Evolutionary conservation across 2,329 filamentous ascomycete species (phyloP), one percentile per base, ranked within the genome.

Genomic region (Rhynchosporium secalis): DNA sequence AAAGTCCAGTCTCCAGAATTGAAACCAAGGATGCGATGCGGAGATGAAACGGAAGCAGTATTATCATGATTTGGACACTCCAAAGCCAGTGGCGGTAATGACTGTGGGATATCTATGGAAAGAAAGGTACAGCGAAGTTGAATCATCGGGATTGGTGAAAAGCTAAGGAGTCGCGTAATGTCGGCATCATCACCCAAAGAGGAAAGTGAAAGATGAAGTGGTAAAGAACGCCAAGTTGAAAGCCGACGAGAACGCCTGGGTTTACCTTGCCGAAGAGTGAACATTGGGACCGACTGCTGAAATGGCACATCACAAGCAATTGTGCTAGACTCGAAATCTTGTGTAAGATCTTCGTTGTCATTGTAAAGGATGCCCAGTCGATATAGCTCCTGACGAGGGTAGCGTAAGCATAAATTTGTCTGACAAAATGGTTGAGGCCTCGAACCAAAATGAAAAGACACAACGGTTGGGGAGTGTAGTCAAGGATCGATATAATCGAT

Each of bases 401-500:
- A 69, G 65, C 68, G 69, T 72, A 70, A 72, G 71, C 69, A 71
- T 67, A 61, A 55, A 68, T 66, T 54, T 65, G 62, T 58, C 62
- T 68, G 56, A 3, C 38, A 40, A 58, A 36, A 15, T 61, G 38
- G 43, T 60, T 60, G 60, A 56, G 47, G 33, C 49, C 54, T 46
- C 54, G 36, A 52, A 54, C 33, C 26, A 46, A 26, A 65, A 46
- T 46, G 61, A 57, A 54, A 65, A 65, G 49, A 64, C 59, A 52
- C 62, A 49, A 51, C 47, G 38, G 60, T 51, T 45, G 58, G 58
- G 65, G 60, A 58, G 45, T 55, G 57, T 28, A 52, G 15, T 70
- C 66, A 73, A 60, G 72, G 71, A 68, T 73, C 71, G 56, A 69
- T 68, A 46, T 73, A 73, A 67, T 73, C 72, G 62, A 73, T 70